Evolutionary conservation across 768 basidiomycete species (phyloP).

Genomic region (Lentinus brumalis): DNA sequence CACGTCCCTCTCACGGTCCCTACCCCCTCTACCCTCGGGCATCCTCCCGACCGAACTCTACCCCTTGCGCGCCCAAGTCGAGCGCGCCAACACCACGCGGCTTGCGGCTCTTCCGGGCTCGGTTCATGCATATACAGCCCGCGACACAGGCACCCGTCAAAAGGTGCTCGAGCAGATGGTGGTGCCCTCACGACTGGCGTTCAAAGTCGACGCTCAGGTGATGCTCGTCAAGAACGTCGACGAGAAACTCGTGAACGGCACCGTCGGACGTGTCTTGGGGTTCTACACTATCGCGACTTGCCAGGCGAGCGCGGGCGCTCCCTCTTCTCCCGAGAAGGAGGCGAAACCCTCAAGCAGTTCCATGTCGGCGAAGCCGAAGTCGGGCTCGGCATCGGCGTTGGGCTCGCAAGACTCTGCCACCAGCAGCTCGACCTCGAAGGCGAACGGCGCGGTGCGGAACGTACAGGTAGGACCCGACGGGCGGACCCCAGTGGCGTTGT

Average conservation of each 20-base stretch:
- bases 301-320: constrained; percentile 7
- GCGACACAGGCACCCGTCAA: constrained; percentile 52
- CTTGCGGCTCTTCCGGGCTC: constrained; percentile 49
- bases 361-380: constrained; percentile 12
- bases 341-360: constrained; percentile 4
- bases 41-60: constrained; percentile 58
- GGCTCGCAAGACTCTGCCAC: constrained; percentile 25
- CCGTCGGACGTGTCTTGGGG: constrained; percentile 60
- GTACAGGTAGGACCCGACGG: constrained; percentile 36
- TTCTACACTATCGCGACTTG: constrained; percentile 41
- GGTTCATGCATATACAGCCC: constrained; percentile 46
- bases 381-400: background rate
- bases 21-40: constrained; percentile 27
- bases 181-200: constrained; percentile 53
- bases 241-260: constrained; percentile 67
- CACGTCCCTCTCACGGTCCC: constrained; percentile 44
- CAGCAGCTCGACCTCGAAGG: constrained; percentile 26
- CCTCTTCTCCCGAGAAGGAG: background rate
- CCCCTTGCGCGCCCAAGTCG: constrained; percentile 70
- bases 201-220: constrained; percentile 65
- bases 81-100: constrained; percentile 58
- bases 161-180: constrained; percentile 64
- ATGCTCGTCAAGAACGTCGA: constrained; percentile 75
- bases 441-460: constrained; percentile 37
- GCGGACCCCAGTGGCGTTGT: constrained; percentile 28